These are phyloP conservation scores for Hordeum pubiflorum DNA, from an alignment of 202 grass and related monocot genomes.

Conservation along the genomic window DNA sequence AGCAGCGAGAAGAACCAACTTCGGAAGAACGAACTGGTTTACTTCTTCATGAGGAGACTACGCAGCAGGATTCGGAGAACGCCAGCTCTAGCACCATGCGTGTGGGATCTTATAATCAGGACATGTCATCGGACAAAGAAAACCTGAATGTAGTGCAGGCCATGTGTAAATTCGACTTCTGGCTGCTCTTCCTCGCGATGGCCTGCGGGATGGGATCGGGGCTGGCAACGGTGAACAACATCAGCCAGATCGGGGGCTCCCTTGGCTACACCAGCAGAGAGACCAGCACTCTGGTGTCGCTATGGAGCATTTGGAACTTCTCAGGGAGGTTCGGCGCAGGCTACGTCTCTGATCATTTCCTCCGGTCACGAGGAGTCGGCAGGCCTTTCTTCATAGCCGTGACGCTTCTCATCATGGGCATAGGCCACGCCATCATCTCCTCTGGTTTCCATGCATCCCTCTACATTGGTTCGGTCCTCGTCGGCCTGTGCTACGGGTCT, in stretches of 20 bases:
- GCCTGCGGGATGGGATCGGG: conserved; percentile 90
- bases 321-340: conserved; percentile 67
- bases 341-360: conserved; percentile 67
- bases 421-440: conserved; percentile 59
- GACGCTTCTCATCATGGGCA: conserved; percentile 55
- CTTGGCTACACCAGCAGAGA: conserved; percentile 54
- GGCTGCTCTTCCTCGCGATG: conserved; percentile 78
- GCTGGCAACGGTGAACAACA: conserved; percentile 85
- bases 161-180: conserved; percentile 60
- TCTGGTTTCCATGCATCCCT: conserved; percentile 48
- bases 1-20: conserved; percentile 16
- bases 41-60: conserved; percentile 19
- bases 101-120: not conserved
- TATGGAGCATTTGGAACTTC: conserved; percentile 98
- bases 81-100: not conserved
- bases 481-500: conserved; percentile 72
- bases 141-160: conserved; percentile 60
- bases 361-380: conserved; percentile 32
- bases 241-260: conserved; percentile 74
- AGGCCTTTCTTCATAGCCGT: conserved; percentile 59
- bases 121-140: conserved; percentile 28
- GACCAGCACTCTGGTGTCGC: conserved; percentile 60
- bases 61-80: conserved; percentile 7
- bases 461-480: conserved; percentile 56
- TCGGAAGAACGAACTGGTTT: conserved; percentile 30